Conservation (phyloP, 2,329 filamentous ascomycete species). For the Xylaria hypoxylon region DNA sequence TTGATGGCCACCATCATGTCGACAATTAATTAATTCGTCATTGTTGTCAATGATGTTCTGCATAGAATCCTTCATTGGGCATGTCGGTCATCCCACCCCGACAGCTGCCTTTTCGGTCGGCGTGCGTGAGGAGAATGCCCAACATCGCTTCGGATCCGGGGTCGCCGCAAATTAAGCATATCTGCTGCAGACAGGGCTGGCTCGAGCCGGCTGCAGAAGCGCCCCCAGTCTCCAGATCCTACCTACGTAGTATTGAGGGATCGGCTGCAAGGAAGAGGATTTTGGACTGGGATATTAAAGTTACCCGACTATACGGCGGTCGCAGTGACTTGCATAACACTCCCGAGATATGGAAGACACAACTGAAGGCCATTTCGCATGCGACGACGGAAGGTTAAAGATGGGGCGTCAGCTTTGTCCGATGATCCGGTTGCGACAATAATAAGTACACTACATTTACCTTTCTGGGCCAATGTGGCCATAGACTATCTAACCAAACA, state of each 20-base stretch:
- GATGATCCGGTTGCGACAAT: constrained; percentile 8
- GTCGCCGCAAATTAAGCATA: constrained; percentile 27
- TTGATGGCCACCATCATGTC: neutral
- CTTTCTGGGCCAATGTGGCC: constrained; percentile 15
- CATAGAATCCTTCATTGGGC: constrained; percentile 29
- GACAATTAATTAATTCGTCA: neutral
- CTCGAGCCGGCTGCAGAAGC: neutral
- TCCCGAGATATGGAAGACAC: constrained; percentile 6
- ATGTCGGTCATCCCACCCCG: constrained; percentile 34
- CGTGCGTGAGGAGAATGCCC: constrained; percentile 8
- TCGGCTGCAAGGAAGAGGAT: constrained; percentile 24
- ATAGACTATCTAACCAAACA: neutral
- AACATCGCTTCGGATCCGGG: constrained; percentile 21
- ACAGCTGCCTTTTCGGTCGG: constrained; percentile 35
- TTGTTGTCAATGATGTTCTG: neutral
- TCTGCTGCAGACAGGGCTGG: constrained; percentile 23
- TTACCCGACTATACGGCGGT: constrained; percentile 20
- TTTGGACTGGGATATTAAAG: neutral
- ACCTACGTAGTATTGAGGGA: constrained; percentile 12
- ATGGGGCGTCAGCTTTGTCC: constrained; percentile 4
- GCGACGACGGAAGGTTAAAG: neutral
- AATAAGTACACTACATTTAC: neutral
- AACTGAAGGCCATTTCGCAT: neutral
- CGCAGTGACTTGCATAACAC: constrained; percentile 24
- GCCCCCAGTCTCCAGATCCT: constrained; percentile 1